phyloP scores from a whole-genome alignment of 129 eudicot genomes.

The Centrapalus pauciflorus region DNA sequence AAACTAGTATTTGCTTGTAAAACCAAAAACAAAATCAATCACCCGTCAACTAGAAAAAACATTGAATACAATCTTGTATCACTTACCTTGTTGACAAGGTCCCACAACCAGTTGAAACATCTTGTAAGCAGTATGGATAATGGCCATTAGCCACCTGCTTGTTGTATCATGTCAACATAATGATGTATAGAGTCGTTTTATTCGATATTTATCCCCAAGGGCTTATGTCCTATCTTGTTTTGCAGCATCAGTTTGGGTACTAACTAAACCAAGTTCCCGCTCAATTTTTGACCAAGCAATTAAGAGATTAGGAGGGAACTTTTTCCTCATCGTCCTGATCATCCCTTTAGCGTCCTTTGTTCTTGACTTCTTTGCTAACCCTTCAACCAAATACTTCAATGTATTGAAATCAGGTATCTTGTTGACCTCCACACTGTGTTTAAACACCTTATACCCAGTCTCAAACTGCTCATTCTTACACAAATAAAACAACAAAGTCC shows the following conservation, averaged over 20 bases:
- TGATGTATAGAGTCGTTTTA: slow-evolving; percentile 14
- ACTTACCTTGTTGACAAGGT: slow-evolving; percentile 18
- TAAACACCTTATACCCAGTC: slow-evolving; percentile 73
- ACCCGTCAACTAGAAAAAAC: slow-evolving; percentile 11
- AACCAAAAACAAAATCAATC: slow-evolving; percentile 18
- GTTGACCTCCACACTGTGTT: slow-evolving; percentile 62
- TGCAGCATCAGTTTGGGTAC: slow-evolving; percentile 10
- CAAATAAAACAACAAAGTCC: slow-evolving; percentile 62
- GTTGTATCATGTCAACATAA: slow-evolving; percentile 9
- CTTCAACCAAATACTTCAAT: slow-evolving; percentile 65
- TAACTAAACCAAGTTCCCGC: slow-evolving; percentile 63
- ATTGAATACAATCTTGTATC: slow-evolving; percentile 14
- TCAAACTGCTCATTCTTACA: slow-evolving; percentile 62
- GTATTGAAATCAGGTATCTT: slow-evolving; percentile 79
- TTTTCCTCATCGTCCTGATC: slow-evolving; percentile 74
- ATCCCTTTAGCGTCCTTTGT: slow-evolving; percentile 59
- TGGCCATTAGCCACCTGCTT: slow-evolving; percentile 7
- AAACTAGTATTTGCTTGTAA: slow-evolving; percentile 19
- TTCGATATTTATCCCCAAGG: not conserved
- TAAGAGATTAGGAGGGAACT: slow-evolving; percentile 60
- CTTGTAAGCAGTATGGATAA: not conserved
- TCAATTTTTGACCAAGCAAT: slow-evolving; percentile 65
- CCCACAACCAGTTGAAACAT: not conserved
- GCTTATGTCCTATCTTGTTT: slow-evolving; percentile 18
- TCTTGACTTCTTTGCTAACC: slow-evolving; percentile 49